phyloP scores from a whole-genome alignment of 768 basidiomycete species.

The Amanita phalloides region DNA sequence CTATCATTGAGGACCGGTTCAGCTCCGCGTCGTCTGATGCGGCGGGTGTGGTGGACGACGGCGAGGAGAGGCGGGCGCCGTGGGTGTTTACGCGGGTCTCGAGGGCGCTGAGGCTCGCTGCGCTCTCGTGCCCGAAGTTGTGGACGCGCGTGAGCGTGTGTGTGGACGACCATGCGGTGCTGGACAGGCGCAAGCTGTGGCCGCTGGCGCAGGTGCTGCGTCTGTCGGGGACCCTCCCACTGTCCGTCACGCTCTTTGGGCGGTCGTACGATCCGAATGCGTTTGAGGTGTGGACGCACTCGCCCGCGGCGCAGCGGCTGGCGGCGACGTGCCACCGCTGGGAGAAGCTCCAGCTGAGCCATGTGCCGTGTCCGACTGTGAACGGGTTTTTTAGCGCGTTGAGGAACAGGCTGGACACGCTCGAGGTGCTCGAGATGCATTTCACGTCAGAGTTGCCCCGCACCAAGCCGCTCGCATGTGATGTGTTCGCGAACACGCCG shows the following conservation, averaged over 20 bases:
- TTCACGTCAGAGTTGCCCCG: conserved; percentile 1
- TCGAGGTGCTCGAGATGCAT: conserved; percentile 4
- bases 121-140: conserved; percentile 1
- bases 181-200: conserved; percentile 4
- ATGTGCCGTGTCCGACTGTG: neutral
- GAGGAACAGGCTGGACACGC: neutral
- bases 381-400: conserved; percentile 2
- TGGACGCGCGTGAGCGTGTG: conserved; percentile 4
- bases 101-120: neutral
- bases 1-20: neutral
- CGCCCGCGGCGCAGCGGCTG: neutral
- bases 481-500: neutral
- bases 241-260: conserved; percentile 1
- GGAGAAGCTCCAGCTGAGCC: conserved; percentile 1
- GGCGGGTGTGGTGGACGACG: neutral
- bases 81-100: conserved; percentile 6
- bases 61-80: neutral
- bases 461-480: neutral
- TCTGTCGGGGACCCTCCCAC: neutral
- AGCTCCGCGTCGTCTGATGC: neutral
- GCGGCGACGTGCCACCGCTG: conserved; percentile 1
- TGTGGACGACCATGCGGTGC: conserved; percentile 3
- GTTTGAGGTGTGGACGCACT: conserved; percentile 1
- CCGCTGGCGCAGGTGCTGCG: neutral
- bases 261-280: neutral